phyloP scores from a whole-genome alignment of 2,329 filamentous ascomycete species.

The Parascedosporium putredinis region DNA sequence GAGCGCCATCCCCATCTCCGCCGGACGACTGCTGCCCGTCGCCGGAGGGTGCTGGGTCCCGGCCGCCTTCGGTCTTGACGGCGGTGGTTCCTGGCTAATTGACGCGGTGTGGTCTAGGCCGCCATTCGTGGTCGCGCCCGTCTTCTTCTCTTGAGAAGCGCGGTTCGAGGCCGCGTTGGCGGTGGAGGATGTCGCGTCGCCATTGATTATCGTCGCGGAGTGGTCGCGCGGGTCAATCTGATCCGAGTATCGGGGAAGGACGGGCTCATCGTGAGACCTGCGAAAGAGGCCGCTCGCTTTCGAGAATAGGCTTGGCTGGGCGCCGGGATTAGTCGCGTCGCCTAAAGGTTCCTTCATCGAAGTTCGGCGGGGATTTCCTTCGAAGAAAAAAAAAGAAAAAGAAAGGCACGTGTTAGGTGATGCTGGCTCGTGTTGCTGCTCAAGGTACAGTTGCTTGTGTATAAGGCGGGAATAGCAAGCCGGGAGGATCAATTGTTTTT shows the following conservation, averaged over 20 bases:
- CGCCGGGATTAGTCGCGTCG: neutral
- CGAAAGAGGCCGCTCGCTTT: neutral
- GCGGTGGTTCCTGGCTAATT: too few species aligned
- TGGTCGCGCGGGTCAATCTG: neutral
- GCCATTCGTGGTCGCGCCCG: neutral
- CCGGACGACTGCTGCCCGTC: too few species aligned
- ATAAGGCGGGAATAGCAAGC: too few species aligned
- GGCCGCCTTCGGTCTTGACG: too few species aligned
- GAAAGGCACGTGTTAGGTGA: neutral
- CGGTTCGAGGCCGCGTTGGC: neutral
- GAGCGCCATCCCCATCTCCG: too few species aligned
- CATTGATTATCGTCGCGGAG: neutral
- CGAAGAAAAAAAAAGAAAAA: too few species aligned
- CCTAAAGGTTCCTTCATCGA: constrained; percentile 1
- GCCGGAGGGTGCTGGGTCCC: neutral
- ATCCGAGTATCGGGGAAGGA: neutral
- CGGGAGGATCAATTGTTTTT: too few species aligned
- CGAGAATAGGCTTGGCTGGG: neutral
- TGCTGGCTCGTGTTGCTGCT: too few species aligned
- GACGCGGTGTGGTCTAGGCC: too few species aligned
- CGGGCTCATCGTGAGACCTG: neutral
- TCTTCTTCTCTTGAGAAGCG: neutral
- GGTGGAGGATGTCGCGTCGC: neutral
- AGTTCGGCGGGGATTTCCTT: neutral
- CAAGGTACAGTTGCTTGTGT: too few species aligned